Evolutionary conservation across 495 filamentous ascomycete species (phyloP).

Genomic region (Trichocladium antarcticum): DNA sequence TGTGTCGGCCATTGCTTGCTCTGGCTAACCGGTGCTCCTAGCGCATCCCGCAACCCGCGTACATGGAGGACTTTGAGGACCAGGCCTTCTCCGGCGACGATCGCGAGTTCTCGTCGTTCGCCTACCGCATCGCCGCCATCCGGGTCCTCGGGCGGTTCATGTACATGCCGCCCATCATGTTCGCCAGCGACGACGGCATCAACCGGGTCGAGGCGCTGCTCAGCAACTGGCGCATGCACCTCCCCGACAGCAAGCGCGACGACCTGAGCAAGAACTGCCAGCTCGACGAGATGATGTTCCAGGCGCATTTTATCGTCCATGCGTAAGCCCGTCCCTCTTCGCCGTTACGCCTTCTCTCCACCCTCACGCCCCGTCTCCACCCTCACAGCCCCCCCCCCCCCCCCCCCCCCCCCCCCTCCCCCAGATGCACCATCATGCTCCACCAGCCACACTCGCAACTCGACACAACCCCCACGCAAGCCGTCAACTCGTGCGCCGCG

Average conservation of each 20-base stretch:
- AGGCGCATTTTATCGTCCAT: constrained; percentile 74
- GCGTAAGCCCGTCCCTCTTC: constrained; percentile 36
- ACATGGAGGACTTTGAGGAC: constrained; percentile 60
- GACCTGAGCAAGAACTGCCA: constrained; percentile 55
- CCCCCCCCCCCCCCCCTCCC: no score
- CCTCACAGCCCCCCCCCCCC: background rate
- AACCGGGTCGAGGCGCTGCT: constrained; percentile 60
- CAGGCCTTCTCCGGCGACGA: constrained; percentile 51
- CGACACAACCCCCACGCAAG: constrained; percentile 42
- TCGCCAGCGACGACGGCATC: constrained; percentile 36
- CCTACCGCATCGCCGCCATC: constrained; percentile 64
- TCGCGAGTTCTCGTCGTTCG: constrained; percentile 62
- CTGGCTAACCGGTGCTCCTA: constrained; percentile 17
- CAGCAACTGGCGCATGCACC: constrained; percentile 71
- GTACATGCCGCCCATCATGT: constrained; percentile 36
- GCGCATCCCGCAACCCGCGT: constrained; percentile 51
- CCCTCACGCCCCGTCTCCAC: constrained; percentile 1
- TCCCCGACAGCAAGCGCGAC: constrained; percentile 64
- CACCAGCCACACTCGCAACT: constrained; percentile 59
- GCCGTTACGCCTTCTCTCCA: no score
- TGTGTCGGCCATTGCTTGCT: background rate
- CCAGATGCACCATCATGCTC: constrained; percentile 50
- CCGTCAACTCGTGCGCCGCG: constrained; percentile 49
- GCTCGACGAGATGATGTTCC: constrained; percentile 85
- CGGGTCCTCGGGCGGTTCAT: constrained; percentile 69